These are phyloP conservation scores for Astragalus membranaceus DNA, from an alignment of 306 rosid species.

Conservation along the genomic window DNA sequence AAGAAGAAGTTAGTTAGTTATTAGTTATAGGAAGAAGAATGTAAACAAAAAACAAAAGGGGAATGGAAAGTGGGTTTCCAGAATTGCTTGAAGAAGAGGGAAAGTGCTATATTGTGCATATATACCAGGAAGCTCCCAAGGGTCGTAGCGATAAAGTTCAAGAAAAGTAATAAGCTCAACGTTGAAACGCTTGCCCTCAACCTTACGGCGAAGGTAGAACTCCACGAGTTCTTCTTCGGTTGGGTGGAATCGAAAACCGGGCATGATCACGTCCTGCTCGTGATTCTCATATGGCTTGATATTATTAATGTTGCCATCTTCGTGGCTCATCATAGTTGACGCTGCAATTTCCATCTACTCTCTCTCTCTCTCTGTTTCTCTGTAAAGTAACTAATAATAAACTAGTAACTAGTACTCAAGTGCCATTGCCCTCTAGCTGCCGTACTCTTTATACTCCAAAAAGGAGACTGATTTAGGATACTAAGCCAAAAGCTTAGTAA, in stretches of 20 bases:
- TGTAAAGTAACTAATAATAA: too few species aligned
- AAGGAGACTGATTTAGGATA: too few species aligned
- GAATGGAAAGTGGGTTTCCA: not conserved
- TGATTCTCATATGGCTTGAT: constrained; percentile 37
- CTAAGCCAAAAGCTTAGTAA: too few species aligned
- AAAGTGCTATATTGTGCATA: not conserved
- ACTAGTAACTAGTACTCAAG: too few species aligned
- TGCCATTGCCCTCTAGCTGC: too few species aligned
- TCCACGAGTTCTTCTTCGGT: constrained; percentile 95
- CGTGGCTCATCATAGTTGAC: too few species aligned
- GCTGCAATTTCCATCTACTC: too few species aligned
- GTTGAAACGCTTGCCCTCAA: constrained; percentile 98
- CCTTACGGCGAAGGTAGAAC: constrained; percentile 99
- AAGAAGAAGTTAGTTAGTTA: too few species aligned
- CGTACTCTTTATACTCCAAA: too few species aligned
- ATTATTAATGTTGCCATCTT: not conserved
- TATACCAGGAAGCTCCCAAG: constrained; percentile 97
- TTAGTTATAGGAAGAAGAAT: not conserved
- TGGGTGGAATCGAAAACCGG: constrained; percentile 95
- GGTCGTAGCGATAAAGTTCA: constrained; percentile 99
- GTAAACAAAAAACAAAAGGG: not conserved
- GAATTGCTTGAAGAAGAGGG: constrained; percentile 32
- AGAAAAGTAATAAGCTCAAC: constrained; percentile 98
- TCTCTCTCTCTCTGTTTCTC: too few species aligned
- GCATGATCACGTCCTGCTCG: constrained; percentile 93